These are phyloP conservation scores for Solanum hybrid DNA, from an alignment of 305 asterid species.

Conservation along the genomic window DNA sequence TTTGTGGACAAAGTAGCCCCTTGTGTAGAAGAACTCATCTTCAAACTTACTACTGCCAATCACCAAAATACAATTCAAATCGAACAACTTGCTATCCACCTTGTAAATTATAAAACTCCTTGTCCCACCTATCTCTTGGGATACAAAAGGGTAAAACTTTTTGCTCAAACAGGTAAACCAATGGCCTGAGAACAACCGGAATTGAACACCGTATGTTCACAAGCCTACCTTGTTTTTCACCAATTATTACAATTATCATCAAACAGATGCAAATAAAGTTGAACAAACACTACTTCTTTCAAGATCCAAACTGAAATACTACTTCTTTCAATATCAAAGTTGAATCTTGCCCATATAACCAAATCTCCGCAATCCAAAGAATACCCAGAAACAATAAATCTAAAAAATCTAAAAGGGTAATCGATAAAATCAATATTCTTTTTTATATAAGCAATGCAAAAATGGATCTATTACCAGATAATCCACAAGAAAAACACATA, in stretches of 20 bases:
- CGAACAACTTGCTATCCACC: conserved; percentile 41
- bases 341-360: neutral
- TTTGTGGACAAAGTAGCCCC: conserved; percentile 52
- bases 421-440: neutral
- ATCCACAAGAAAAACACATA: neutral
- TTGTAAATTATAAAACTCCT: conserved; percentile 68
- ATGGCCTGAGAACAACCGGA: conserved; percentile 74
- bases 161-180: conserved; percentile 33
- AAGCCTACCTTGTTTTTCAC: conserved; percentile 43
- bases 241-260: conserved; percentile 55
- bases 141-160: conserved; percentile 38
- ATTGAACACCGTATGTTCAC: conserved; percentile 49
- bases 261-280: conserved; percentile 24
- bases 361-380: neutral
- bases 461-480: neutral
- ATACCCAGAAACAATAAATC: neutral
- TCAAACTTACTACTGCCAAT: conserved; percentile 1
- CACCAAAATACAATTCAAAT: neutral
- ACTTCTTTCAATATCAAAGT: neutral
- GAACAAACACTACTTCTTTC: neutral
- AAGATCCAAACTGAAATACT: neutral
- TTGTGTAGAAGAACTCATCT: conserved; percentile 66
- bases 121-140: conserved; percentile 80
- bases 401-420: neutral
- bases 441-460: neutral